Percentiles rank a stretch among this genome's conserved stretches.
These are phyloP conservation scores for Fraxinus nigra DNA, from an alignment of 305 asterid genomes.

Conservation along the genomic window DNA sequence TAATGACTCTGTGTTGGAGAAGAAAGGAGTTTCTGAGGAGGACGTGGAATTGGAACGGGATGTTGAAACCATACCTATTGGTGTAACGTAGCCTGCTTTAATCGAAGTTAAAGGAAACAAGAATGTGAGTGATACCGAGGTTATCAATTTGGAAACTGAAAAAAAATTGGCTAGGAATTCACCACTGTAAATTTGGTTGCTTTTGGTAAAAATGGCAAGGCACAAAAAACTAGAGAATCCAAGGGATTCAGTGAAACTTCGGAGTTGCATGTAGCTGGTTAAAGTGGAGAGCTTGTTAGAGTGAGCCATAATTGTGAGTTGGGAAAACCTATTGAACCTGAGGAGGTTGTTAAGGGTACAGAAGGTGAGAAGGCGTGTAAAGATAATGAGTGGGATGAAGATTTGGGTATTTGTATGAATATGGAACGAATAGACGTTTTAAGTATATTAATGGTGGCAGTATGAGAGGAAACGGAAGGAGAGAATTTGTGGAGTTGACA, in stretches of 20 bases:
- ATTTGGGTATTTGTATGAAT: conserved; percentile 2
- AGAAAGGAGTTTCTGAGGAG: conserved; percentile 24
- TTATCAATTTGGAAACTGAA: conserved; percentile 18
- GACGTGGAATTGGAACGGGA: conserved; percentile 2
- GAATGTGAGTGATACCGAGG: neutral
- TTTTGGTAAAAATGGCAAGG: neutral
- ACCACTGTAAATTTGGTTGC: neutral
- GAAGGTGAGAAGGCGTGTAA: neutral
- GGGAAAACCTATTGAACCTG: neutral
- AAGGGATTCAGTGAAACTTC: neutral
- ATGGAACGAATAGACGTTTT: conserved; percentile 22
- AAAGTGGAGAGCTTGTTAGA: neutral
- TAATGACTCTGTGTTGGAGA: conserved; percentile 1
- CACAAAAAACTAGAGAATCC: neutral
- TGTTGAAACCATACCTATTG: conserved; percentile 23
- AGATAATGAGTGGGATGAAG: neutral
- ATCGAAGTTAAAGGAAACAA: conserved; percentile 1
- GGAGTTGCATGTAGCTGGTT: neutral
- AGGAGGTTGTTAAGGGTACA: neutral
- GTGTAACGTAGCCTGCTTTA: neutral
- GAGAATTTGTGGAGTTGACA: neutral
- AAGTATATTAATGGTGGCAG: conserved; percentile 14
- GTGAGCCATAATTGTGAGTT: neutral
- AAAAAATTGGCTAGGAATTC: conserved; percentile 19
- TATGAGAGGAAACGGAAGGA: conserved; percentile 6